These are phyloP conservation scores for Salicornia ramosissima DNA, from an alignment of 148 eudicot genomes.

Conservation along the genomic window DNA sequence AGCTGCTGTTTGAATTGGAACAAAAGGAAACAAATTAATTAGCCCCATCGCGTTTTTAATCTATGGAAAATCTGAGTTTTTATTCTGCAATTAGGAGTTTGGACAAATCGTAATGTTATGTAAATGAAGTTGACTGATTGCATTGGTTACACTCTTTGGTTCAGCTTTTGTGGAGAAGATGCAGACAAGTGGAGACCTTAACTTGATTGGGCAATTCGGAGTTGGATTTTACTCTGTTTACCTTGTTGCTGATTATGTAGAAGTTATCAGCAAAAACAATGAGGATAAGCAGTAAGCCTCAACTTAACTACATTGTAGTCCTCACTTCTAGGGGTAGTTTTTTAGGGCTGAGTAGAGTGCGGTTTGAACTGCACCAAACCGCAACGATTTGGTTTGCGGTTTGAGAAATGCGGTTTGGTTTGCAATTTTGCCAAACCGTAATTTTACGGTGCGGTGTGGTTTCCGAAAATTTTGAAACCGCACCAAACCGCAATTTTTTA, in stretches of 20 bases:
- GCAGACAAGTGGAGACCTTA: conserved; percentile 96
- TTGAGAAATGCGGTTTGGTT: no score
- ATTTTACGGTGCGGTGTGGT: no score
- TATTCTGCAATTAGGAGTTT: not conserved
- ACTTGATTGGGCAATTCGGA: conserved; percentile 96
- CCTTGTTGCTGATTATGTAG: conserved; percentile 97
- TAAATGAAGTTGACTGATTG: not conserved
- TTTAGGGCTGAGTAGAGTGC: no score
- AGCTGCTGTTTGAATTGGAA: not conserved
- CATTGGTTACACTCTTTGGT: conserved; percentile 16
- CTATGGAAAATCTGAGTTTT: not conserved
- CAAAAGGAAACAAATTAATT: not conserved
- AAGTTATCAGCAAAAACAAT: conserved; percentile 94
- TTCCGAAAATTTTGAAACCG: no score
- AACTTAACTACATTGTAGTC: not conserved
- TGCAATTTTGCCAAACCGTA: no score
- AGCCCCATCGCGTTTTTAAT: not conserved
- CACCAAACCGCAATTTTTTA: no score
- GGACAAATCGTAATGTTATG: not conserved
- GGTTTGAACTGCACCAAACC: no score
- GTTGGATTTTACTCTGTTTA: conserved; percentile 98
- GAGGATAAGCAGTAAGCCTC: conserved; percentile 87
- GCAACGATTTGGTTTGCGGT: no score
- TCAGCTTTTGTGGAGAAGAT: conserved; percentile 97
- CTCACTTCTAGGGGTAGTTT: not conserved